Evolutionary conservation across 192 early-diverging fungal genomes (phyloP).

Genomic region (Thoreauomyces humboldtii): DNA sequence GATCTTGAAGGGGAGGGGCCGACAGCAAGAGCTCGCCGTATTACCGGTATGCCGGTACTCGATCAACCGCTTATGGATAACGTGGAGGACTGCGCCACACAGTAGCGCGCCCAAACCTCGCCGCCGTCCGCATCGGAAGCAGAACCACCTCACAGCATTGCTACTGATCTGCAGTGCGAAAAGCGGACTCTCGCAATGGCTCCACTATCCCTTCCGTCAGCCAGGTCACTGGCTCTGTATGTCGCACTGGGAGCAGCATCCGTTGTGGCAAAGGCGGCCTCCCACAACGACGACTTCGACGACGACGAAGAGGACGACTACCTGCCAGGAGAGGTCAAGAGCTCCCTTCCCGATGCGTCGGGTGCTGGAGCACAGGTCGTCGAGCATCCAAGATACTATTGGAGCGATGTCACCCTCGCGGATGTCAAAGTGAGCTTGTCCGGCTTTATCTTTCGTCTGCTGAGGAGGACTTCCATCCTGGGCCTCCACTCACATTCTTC

Average conservation of each 20-base stretch:
- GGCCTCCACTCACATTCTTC: background rate
- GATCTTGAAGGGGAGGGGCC: too few species aligned
- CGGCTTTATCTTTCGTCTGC: background rate
- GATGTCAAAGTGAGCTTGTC: background rate
- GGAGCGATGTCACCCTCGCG: background rate
- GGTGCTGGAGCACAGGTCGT: background rate
- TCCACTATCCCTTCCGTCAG: too few species aligned
- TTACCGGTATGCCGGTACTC: too few species aligned
- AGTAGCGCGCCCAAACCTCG: too few species aligned
- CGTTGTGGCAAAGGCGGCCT: background rate
- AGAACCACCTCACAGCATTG: too few species aligned
- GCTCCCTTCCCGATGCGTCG: background rate
- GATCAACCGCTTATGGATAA: too few species aligned
- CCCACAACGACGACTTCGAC: background rate
- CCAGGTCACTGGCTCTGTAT: constrained; percentile 2
- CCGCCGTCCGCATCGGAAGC: too few species aligned
- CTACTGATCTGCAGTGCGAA: too few species aligned
- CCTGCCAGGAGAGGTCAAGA: background rate
- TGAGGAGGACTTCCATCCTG: background rate
- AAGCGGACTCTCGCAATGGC: too few species aligned
- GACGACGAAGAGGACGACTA: background rate
- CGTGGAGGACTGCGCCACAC: too few species aligned
- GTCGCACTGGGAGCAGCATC: background rate
- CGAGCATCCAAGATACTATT: background rate
- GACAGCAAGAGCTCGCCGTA: too few species aligned